Conservation (phyloP, 2,329 filamentous ascomycete genomes). For the Gnomoniopsis sp. region DNA sequence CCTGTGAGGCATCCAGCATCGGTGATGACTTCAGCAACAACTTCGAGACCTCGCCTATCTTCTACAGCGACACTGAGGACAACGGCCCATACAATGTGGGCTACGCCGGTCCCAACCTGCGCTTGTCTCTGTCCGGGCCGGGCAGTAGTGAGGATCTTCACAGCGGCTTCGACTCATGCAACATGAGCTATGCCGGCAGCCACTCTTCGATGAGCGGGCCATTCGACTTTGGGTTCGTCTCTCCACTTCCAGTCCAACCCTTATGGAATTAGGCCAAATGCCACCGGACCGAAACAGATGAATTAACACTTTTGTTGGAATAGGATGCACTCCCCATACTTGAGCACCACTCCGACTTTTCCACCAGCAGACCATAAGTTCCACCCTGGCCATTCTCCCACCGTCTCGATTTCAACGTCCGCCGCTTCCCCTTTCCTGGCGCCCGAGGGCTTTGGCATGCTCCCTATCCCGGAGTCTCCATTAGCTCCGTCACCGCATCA, state of each 20-base stretch:
- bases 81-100: slow-evolving; percentile 47
- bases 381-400: slow-evolving; percentile 34
- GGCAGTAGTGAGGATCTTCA: slow-evolving; percentile 21
- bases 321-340: slow-evolving; percentile 41
- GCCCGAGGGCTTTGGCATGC: slow-evolving; percentile 40
- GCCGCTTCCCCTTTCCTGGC: slow-evolving; percentile 43
- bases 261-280: slow-evolving; percentile 55
- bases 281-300: slow-evolving; percentile 34
- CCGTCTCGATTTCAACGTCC: slow-evolving; percentile 32
- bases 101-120: slow-evolving; percentile 42
- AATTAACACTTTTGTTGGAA: slow-evolving; percentile 47
- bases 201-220: slow-evolving; percentile 44
- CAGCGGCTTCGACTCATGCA: slow-evolving; percentile 6
- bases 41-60: slow-evolving; percentile 43
- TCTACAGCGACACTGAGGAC: slow-evolving; percentile 62
- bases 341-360: slow-evolving; percentile 42
- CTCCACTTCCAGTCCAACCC: slow-evolving; percentile 59
- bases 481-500: slow-evolving; percentile 29
- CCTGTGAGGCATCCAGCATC: slow-evolving; percentile 34
- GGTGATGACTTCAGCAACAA: slow-evolving; percentile 35
- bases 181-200: slow-evolving; percentile 37
- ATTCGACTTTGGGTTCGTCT: slow-evolving; percentile 58
- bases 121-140: slow-evolving; percentile 39
- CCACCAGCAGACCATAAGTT: slow-evolving; percentile 39
- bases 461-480: slow-evolving; percentile 44